Conservation (phyloP, 2,329 filamentous ascomycete genomes). For the Trichoderma sp. region DNA sequence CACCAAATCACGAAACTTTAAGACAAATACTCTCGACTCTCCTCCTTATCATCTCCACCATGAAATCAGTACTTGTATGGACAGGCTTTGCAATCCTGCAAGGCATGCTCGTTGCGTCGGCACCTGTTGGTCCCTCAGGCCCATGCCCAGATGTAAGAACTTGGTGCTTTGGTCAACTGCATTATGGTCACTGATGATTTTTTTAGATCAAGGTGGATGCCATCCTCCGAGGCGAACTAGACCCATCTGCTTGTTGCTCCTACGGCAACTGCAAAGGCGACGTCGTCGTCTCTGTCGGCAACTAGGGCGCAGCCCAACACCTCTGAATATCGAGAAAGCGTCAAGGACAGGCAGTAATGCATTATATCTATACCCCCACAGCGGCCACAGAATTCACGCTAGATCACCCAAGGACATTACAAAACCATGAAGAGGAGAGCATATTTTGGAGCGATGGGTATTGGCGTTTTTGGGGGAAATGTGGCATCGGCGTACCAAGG, state of each 20-base stretch:
- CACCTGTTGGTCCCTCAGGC: slow-evolving; percentile 34
- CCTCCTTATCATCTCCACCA: not conserved
- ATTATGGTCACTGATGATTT: not conserved
- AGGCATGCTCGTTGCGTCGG: slow-evolving; percentile 22
- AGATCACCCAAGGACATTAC: not conserved
- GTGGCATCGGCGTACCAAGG: not conserved
- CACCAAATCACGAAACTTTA: not conserved
- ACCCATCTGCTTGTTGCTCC: slow-evolving; percentile 52
- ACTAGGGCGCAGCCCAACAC: slow-evolving; percentile 17
- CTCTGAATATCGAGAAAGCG: not conserved
- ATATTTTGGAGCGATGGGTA: not conserved
- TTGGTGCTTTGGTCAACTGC: not conserved
- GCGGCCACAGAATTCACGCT: not conserved
- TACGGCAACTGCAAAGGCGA: slow-evolving; percentile 52
- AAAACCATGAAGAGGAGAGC: not conserved
- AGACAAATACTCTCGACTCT: not conserved
- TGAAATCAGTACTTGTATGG: slow-evolving; percentile 14
- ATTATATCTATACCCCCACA: not conserved
- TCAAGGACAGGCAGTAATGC: not conserved
- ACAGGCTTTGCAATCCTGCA: slow-evolving; percentile 19
- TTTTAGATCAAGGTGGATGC: slow-evolving; percentile 35
- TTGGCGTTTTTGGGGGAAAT: slow-evolving; percentile 18
- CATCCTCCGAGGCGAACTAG: slow-evolving; percentile 48
- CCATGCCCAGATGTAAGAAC: slow-evolving; percentile 36
- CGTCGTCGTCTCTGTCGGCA: slow-evolving; percentile 46